Conservation (phyloP, 768 basidiomycete genomes). For the Cyclocybe cylindracea region DNA sequence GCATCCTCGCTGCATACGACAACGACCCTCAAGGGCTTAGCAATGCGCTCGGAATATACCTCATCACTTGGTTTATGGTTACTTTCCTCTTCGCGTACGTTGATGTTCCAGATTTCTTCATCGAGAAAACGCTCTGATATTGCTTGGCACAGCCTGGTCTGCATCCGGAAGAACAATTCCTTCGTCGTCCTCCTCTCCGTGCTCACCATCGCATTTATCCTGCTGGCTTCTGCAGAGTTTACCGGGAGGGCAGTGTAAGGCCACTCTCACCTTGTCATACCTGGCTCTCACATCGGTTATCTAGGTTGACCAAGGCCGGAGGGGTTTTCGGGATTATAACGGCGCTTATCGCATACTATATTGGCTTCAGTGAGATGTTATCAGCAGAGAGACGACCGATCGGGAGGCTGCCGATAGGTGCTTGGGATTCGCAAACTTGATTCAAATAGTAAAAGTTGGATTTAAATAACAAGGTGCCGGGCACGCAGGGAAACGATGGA, state of each 20-base stretch:
- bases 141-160: constrained; percentile 19
- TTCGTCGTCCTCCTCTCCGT: constrained; percentile 25
- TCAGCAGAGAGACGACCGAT: constrained; percentile 34
- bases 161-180: constrained; percentile 24
- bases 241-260: constrained; percentile 29
- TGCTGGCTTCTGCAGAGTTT: constrained; percentile 30
- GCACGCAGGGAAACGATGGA: no score
- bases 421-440: constrained; percentile 7
- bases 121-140: neutral
- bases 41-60: constrained; percentile 67
- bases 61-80: constrained; percentile 67
- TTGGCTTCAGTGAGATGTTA: constrained; percentile 41
- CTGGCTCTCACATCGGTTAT: neutral
- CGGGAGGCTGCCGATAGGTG: constrained; percentile 37
- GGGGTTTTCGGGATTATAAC: constrained; percentile 42
- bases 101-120: neutral
- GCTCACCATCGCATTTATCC: constrained; percentile 26
- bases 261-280: neutral
- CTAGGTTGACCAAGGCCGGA: constrained; percentile 38
- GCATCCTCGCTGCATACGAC: constrained; percentile 53
- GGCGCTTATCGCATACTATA: constrained; percentile 47
- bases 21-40: constrained; percentile 37
- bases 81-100: constrained; percentile 66
- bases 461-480: no score
- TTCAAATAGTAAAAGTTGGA: no score